Evolutionary conservation across 2,329 filamentous ascomycete genomes (phyloP), one percentile per base, ranked within the genome.

Genomic region (Trichoderma aggressivum): DNA sequence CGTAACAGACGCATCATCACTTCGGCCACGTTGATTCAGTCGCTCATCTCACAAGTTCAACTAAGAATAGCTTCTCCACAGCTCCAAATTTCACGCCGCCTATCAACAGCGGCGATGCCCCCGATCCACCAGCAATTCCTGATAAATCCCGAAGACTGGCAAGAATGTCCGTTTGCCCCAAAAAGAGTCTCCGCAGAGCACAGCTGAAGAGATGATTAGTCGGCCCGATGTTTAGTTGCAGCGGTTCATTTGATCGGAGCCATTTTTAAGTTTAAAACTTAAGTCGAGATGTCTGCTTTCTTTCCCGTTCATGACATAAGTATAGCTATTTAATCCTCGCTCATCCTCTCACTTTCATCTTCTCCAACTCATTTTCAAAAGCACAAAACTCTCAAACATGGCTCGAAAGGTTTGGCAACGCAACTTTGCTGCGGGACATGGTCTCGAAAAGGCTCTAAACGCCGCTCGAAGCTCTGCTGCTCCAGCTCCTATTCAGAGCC

Each of bases 311-410:
- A 21, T 24, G 34, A 16, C n/a, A 12, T 68, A 53, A 53, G 53
- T 36, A 34, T 26, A 30, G 59, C 26, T 21, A 4, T 28, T 24
- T 30, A 14, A 18, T 61, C 16, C 14, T 53, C 47, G 24, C 47
- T 53, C 47, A 7, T 53, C 47, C 7, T 14, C 2, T 21, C 18
- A 14, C 14, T 16, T 30, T 34, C 16, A 39, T 21, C 1, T 30
- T 21, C 10, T 26, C 12, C 10, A 34, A 11, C 5, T 36, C 21
- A 28, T 10, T 36, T 43, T 43, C 7, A 43, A 43, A n/a, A 8
- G 5, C 2, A 16, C 21, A 12, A 67, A 26, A 18, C 1, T 4
- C 28, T 39, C 84, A 71, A 71, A 81, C 76, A 74, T 86, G 78
- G n/a, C 75, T 50, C 77, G 75, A 32, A 75, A 74, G 24, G 75